Evolutionary conservation across 2,329 filamentous ascomycete species (phyloP).

Genomic region (Moelleriella libera): DNA sequence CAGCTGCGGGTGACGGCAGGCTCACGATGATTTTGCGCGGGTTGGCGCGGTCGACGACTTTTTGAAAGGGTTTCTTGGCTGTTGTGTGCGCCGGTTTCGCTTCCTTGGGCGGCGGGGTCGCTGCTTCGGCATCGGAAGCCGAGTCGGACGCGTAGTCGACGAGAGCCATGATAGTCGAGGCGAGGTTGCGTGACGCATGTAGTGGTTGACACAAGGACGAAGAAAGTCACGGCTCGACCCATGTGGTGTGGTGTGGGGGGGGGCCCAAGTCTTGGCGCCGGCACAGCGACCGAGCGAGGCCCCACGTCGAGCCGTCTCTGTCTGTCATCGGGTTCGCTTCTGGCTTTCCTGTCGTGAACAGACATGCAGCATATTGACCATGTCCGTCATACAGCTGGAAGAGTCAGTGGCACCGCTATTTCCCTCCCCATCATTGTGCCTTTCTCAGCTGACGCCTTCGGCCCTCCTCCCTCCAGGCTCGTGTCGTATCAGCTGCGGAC

Average conservation of each 20-base stretch:
- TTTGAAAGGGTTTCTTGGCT: conserved; percentile 53
- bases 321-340: no score
- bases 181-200: no score
- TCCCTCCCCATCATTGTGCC: not conserved
- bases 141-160: conserved; percentile 54
- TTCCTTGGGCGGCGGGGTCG: conserved; percentile 14
- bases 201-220: no score
- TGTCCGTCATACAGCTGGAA: conserved; percentile 25
- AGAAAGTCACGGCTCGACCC: no score
- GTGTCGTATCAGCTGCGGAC: conserved; percentile 72
- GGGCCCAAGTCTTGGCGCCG: no score
- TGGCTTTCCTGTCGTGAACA: no score
- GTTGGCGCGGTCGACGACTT: conserved; percentile 69
- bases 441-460: not conserved
- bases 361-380: no score
- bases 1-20: conserved; percentile 44
- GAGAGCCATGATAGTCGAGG: conserved; percentile 49
- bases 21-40: conserved; percentile 74
- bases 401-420: conserved; percentile 14
- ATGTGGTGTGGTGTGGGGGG: no score
- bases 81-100: conserved; percentile 11
- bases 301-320: no score
- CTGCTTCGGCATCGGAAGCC: conserved; percentile 67
- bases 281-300: no score
- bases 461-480: conserved; percentile 35